phyloP scores from a whole-genome alignment of 495 filamentous ascomycete species.

The Daldinia bambusicola region DNA sequence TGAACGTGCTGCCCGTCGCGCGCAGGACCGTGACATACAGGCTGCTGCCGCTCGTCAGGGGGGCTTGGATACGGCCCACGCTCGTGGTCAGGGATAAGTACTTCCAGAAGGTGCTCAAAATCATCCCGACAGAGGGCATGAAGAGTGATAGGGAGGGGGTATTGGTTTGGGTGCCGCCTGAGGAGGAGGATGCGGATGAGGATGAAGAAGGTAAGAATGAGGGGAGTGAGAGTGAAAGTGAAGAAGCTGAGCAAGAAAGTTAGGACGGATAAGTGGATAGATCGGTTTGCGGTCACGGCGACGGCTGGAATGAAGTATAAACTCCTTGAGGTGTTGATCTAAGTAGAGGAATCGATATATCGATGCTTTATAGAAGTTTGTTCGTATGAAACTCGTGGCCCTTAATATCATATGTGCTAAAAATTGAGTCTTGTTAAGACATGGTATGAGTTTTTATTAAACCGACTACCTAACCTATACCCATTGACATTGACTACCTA shows the following conservation, averaged over 20 bases:
- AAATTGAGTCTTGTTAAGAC: not conserved
- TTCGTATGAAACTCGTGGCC: not conserved
- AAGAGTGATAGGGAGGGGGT: constrained; percentile 77
- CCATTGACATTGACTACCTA: no score
- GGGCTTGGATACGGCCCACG: constrained; percentile 75
- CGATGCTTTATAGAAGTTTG: not conserved
- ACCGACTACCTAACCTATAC: no score
- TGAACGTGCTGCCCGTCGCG: constrained; percentile 83
- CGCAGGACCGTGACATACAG: constrained; percentile 74
- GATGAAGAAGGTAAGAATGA: constrained; percentile 8
- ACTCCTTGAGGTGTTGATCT: constrained; percentile 4
- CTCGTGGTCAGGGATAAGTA: constrained; percentile 85
- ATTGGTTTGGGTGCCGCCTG: constrained; percentile 69
- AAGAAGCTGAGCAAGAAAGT: not conserved
- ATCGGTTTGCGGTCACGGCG: not conserved
- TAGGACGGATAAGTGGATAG: not conserved
- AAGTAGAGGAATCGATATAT: constrained; percentile 15
- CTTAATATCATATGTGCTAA: not conserved
- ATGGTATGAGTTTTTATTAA: not conserved
- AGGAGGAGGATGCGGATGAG: constrained; percentile 45
- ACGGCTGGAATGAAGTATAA: not conserved
- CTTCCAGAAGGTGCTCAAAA: constrained; percentile 85
- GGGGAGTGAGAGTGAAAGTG: not conserved
- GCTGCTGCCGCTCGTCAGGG: constrained; percentile 67
- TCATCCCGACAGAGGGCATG: constrained; percentile 77